Evolutionary conservation across 345 rosid genomes (phyloP).

Genomic region (Citrus australasica): DNA sequence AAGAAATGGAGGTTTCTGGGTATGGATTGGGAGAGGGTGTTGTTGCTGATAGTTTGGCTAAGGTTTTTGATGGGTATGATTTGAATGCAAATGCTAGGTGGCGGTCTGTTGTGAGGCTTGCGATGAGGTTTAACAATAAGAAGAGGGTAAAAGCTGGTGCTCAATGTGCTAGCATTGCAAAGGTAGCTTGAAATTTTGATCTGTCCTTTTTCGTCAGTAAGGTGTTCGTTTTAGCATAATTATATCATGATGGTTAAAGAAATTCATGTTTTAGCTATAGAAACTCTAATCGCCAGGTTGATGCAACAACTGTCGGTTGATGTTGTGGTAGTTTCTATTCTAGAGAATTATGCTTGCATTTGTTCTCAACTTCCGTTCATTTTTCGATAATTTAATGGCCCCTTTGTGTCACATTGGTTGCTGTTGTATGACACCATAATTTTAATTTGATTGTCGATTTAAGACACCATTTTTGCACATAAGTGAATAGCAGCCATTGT

Average conservation of each 20-base stretch:
- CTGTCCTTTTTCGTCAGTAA: neutral
- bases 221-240: neutral
- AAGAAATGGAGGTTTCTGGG: constrained; percentile 68
- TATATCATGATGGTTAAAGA: neutral
- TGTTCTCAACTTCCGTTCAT: neutral
- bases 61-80: constrained; percentile 41
- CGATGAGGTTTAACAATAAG: constrained; percentile 43
- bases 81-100: constrained; percentile 58
- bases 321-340: neutral
- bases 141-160: constrained; percentile 49
- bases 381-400: neutral
- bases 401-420: neutral
- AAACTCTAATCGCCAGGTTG: neutral
- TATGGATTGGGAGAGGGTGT: constrained; percentile 69
- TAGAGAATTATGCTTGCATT: neutral
- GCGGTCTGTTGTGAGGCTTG: constrained; percentile 49
- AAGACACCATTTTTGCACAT: neutral
- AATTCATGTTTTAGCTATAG: neutral
- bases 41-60: constrained; percentile 50
- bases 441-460: neutral
- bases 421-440: neutral
- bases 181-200: constrained; percentile 34
- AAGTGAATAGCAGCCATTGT: neutral
- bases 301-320: neutral
- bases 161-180: constrained; percentile 52